A percentile compares a stretch with the other conserved stretches of the same genome.
phyloP scores from a whole-genome alignment of 2,329 filamentous ascomycete species.

The Trichoderma cornu-damae region DNA sequence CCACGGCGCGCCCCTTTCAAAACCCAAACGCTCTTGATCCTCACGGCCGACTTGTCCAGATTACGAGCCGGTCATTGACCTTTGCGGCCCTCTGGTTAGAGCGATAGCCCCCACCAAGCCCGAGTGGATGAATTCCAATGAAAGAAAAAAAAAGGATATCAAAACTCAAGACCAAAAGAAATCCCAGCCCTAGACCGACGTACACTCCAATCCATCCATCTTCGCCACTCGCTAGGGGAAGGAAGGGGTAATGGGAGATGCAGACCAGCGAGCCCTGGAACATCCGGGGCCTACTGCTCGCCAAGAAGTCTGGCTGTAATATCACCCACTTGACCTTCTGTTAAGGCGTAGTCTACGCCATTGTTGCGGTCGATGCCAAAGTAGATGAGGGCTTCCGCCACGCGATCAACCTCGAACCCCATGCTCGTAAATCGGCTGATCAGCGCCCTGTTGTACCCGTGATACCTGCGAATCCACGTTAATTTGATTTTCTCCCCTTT shows the following conservation, averaged over 20 bases:
- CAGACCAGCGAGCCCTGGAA: neutral
- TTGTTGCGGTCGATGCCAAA: constrained; percentile 75
- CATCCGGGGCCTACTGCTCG: constrained; percentile 51
- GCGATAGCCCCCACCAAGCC: neutral
- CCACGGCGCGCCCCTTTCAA: neutral
- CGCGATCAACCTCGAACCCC: constrained; percentile 85
- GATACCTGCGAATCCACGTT: constrained; percentile 55
- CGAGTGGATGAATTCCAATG: neutral
- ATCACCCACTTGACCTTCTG: constrained; percentile 85
- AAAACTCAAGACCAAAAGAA: neutral
- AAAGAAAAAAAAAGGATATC: neutral
- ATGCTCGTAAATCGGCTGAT: constrained; percentile 81
- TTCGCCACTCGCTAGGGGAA: neutral
- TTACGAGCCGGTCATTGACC: neutral
- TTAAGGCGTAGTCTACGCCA: constrained; percentile 78
- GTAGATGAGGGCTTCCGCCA: constrained; percentile 76
- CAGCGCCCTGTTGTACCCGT: constrained; percentile 79
- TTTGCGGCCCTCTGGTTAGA: neutral
- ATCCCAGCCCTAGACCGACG: neutral
- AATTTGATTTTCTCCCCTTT: neutral
- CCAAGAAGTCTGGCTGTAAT: constrained; percentile 80
- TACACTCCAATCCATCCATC: neutral
- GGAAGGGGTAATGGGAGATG: too few relatives aligned
- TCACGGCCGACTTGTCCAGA: neutral
- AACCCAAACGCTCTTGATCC: neutral